Base-by-base conservation (phyloP, 805 yeast genomes). In the Starmerella bombi region DNA sequence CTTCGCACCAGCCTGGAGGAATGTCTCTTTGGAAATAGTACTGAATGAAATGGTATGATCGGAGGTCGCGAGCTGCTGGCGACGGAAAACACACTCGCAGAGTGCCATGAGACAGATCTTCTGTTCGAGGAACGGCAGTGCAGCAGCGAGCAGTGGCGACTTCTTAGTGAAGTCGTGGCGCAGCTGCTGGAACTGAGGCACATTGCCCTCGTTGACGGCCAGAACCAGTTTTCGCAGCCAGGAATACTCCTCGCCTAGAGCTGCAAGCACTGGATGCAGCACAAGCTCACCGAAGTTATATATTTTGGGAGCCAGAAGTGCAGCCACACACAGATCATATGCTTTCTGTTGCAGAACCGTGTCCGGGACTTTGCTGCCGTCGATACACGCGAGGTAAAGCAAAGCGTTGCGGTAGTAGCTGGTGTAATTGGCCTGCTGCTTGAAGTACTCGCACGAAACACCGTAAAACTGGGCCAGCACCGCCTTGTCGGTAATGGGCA, bases 241-340 rank as follows among this genome's bases (percentile, higher is more conserved):
- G 28, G 63, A 59, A 58, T 72, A 72, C 34, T 65, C 64, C 38
- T 64, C 67, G 21, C 63, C 63, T 32, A 80, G 68, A 30, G 66
- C 60, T 32, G 64, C 57, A 59, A 85, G 71, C 35, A 88, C 75
- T 33, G 91, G 94, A 61, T 88, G 97, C 59, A 85, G 75, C 45
- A 91, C 70, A 48, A 91, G 71, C 63, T 91, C 98, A 38, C 97
- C 97, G 61, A 91, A 91, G 64, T 88, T 91, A 67, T 84, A 91
- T 52, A 88, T 82, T 54, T 74, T 77, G 56, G 85, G 94, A 36
- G 96, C 97, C 52, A 88, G 68, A 44, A 91, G 65, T 0, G 96
- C 97, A 25, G 94, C 77, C 34, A 84, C 68, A 44, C 88, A 71
- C 50, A 88, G 71, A 50, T 88, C 93, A 53, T 76, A 75, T 2